Conservation (phyloP, 2,329 filamentous ascomycete species). For the Curvularia sp. region DNA sequence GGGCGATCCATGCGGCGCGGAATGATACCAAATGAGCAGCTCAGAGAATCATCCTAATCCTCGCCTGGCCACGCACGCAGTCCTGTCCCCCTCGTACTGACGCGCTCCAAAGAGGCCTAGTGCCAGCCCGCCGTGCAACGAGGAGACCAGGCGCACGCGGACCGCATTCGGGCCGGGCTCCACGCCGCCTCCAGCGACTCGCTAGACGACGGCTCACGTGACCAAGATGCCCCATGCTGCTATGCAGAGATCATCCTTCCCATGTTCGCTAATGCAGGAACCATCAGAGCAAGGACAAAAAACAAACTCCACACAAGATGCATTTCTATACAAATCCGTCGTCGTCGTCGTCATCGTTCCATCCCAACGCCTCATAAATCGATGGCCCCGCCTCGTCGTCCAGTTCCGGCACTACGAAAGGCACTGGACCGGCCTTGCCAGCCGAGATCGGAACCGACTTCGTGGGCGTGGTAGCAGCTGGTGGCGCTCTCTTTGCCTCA, state of each 20-base stretch:
- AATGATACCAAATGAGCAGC: not conserved
- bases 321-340: constrained; percentile 28
- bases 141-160: not conserved
- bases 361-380: constrained; percentile 56
- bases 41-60: not conserved
- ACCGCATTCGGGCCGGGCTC: constrained; percentile 1
- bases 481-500: constrained; percentile 12
- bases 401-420: constrained; percentile 20
- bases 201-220: constrained; percentile 9
- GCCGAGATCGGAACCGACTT: constrained; percentile 19
- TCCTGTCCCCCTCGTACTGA: not conserved
- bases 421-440: constrained; percentile 8
- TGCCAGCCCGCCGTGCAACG: not conserved
- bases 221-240: constrained; percentile 27
- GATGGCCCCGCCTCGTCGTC: constrained; percentile 27
- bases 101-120: not conserved
- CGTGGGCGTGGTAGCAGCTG: constrained; percentile 29
- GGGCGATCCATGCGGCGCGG: not conserved
- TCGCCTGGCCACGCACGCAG: not conserved
- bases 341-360: constrained; percentile 54
- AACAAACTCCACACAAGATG: constrained; percentile 15
- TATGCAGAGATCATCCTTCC: constrained; percentile 19
- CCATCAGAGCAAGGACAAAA: constrained; percentile 1
- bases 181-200: not conserved
- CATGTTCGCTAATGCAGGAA: constrained; percentile 45